phyloP scores from a whole-genome alignment of 2,329 filamentous ascomycete species.

The Cladorrhinum sp. region DNA sequence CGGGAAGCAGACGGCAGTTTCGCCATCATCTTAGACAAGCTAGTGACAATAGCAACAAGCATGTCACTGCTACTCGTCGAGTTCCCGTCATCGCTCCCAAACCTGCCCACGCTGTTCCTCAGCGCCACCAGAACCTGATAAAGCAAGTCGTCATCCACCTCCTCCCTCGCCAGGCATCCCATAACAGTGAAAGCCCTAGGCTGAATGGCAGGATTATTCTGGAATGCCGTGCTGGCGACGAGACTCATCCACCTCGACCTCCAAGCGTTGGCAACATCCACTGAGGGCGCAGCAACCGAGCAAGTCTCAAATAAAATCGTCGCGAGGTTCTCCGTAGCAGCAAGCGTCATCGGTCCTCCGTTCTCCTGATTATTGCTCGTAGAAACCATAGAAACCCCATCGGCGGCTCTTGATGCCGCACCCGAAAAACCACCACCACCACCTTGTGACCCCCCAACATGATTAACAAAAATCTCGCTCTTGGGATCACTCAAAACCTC shows the following conservation, averaged over 20 bases:
- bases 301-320: slow-evolving; percentile 62
- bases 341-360: slow-evolving; percentile 45
- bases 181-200: slow-evolving; percentile 68
- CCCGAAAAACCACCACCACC: neutral
- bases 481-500: slow-evolving; percentile 58
- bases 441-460: slow-evolving; percentile 49
- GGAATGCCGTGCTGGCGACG: slow-evolving; percentile 69
- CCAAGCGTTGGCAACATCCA: slow-evolving; percentile 66
- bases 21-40: slow-evolving; percentile 68
- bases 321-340: slow-evolving; percentile 60
- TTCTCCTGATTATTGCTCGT: slow-evolving; percentile 48
- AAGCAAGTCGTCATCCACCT: slow-evolving; percentile 68
- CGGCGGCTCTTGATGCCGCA: neutral
- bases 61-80: slow-evolving; percentile 50
- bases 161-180: slow-evolving; percentile 68
- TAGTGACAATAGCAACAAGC: slow-evolving; percentile 65
- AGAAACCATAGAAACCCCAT: slow-evolving; percentile 37
- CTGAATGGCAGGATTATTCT: slow-evolving; percentile 70
- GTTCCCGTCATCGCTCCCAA: slow-evolving; percentile 61
- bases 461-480: slow-evolving; percentile 55
- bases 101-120: slow-evolving; percentile 62
- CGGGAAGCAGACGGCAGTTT: slow-evolving; percentile 65
- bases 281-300: slow-evolving; percentile 59
- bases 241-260: slow-evolving; percentile 71
- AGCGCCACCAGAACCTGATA: slow-evolving; percentile 69